phyloP scores from a whole-genome alignment of 106 monocot species.

The Dendrobium officinale region DNA sequence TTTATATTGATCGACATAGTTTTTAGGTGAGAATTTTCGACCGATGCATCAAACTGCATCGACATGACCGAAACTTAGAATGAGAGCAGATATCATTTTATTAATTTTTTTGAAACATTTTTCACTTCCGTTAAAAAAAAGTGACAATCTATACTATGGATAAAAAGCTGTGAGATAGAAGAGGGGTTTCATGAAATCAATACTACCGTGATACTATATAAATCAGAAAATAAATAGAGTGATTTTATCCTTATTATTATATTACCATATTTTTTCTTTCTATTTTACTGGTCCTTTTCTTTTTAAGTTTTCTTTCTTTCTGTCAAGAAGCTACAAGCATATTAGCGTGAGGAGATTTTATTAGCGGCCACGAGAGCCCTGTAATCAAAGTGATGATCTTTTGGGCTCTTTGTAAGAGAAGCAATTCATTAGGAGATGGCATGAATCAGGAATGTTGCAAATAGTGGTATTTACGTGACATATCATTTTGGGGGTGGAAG shows the following conservation, averaged over 20 bases:
- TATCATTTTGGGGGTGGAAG: background rate
- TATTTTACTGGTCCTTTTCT: background rate
- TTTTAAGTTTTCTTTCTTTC: background rate
- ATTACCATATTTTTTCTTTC: background rate
- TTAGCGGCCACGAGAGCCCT: background rate
- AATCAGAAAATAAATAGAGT: background rate
- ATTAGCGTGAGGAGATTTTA: constrained; percentile 1
- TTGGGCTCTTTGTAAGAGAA: background rate
- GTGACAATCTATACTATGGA: background rate
- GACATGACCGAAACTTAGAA: background rate
- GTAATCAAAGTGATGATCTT: background rate
- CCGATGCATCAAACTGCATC: background rate
- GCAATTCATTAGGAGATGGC: background rate
- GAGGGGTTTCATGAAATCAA: background rate
- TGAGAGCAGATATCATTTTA: background rate
- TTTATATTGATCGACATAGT: background rate
- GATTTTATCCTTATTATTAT: background rate
- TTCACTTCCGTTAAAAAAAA: background rate
- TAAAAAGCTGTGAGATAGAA: background rate
- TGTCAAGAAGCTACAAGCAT: background rate
- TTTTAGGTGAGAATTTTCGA: background rate
- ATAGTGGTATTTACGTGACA: constrained; percentile 2
- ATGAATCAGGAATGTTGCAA: constrained; percentile 8
- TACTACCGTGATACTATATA: background rate
- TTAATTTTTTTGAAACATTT: background rate